Evolutionary conservation across 1,139 yeast species (phyloP).

Genomic region (Blastobotrys apis): DNA sequence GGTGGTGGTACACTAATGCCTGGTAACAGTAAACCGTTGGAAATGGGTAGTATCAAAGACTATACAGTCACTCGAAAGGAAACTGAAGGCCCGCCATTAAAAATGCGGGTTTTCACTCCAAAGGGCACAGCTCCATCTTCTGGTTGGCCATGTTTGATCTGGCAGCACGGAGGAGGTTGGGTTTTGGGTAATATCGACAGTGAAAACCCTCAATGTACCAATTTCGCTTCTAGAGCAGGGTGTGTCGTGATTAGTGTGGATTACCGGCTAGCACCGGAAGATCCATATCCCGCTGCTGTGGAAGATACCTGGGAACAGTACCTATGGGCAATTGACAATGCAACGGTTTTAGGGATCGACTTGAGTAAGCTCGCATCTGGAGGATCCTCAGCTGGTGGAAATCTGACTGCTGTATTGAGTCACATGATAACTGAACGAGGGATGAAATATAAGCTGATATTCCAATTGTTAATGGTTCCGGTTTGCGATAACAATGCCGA

Average conservation of each 20-base stretch:
- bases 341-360: conserved; percentile 21
- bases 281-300: conserved; percentile 47
- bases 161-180: conserved; percentile 46
- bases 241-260: conserved; percentile 30
- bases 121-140: conserved; percentile 37
- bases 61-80: conserved; percentile 16
- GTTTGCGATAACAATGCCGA: conserved; percentile 4
- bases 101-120: conserved; percentile 44
- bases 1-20: conserved; percentile 20
- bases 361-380: conserved; percentile 32
- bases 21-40: conserved; percentile 19
- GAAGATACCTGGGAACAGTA: conserved; percentile 44
- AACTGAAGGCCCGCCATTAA: conserved; percentile 26
- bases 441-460: background rate
- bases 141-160: conserved; percentile 39
- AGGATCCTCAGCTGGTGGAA: conserved; percentile 46
- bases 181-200: conserved; percentile 44
- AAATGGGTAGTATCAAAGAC: conserved; percentile 17
- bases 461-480: conserved; percentile 41
- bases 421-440: conserved; percentile 1
- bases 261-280: conserved; percentile 47
- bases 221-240: conserved; percentile 4
- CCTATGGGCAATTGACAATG: conserved; percentile 20
- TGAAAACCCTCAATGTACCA: conserved; percentile 35
- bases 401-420: conserved; percentile 35